Conservation (phyloP, 108 stramenopile species). For the Cyclotella cryptica region DNA sequence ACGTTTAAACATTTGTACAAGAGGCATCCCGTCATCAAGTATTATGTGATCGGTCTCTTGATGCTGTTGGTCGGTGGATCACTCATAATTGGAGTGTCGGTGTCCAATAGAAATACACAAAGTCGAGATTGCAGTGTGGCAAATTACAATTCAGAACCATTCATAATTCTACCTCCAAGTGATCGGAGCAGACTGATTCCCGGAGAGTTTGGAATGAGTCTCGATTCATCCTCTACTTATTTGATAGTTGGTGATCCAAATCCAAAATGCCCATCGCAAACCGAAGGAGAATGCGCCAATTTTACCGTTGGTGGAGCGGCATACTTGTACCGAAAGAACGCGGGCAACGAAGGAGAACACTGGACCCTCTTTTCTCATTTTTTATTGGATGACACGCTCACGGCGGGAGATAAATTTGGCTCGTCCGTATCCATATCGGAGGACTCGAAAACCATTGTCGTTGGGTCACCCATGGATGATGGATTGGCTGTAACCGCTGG, state of each 20-base stretch:
- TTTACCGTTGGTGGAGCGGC: constrained; percentile 36
- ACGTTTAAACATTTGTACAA: constrained; percentile 32
- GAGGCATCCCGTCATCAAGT: constrained; percentile 19
- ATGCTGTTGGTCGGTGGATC: constrained; percentile 21
- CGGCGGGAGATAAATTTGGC: constrained; percentile 39
- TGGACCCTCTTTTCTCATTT: constrained; percentile 25
- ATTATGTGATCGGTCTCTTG: constrained; percentile 20
- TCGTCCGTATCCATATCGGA: constrained; percentile 41
- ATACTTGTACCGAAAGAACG: constrained; percentile 21
- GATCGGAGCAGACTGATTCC: not conserved
- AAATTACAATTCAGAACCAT: constrained; percentile 13
- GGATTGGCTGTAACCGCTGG: constrained; percentile 32
- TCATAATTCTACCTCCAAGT: constrained; percentile 19
- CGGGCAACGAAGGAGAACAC: constrained; percentile 9
- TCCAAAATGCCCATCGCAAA: constrained; percentile 10
- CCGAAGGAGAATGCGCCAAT: constrained; percentile 6
- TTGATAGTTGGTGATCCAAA: constrained; percentile 36
- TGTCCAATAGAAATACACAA: constrained; percentile 22
- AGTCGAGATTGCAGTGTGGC: constrained; percentile 2
- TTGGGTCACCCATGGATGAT: constrained; percentile 37
- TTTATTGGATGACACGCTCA: constrained; percentile 23
- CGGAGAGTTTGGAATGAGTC: constrained; percentile 33
- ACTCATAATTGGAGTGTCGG: constrained; percentile 13
- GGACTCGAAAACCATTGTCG: constrained; percentile 33
- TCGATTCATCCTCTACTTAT: constrained; percentile 25